Evolutionary conservation across 2,329 filamentous ascomycete genomes (phyloP), one percentile per base, ranked within the genome.

Genomic region (Beauveria caledonica): DNA sequence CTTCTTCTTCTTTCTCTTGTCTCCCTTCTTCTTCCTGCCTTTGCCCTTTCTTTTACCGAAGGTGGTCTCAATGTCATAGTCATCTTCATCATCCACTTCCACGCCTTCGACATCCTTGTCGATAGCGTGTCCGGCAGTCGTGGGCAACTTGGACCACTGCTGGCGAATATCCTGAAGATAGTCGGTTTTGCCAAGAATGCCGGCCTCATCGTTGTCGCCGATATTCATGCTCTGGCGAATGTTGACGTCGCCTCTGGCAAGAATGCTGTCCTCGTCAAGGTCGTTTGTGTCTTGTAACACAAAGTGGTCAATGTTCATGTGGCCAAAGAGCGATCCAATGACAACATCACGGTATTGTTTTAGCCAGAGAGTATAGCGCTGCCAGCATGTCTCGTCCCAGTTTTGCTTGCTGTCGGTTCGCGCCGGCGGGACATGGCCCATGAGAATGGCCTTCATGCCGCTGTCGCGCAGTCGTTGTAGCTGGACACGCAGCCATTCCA

Each of bases 261-360:
- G 78, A 74, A 27, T 77, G 74, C 52, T 46, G 40, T 46, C 58
- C 49, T 91, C 80, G 63, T 89, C 80, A 58, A 97, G 80, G 1
- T 96, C 83, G 45, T 88, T 80, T 61, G 86, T 90, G 71, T 97
- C 93, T 67, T 96, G 90, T 17, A 99, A 77, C 69, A 97, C 83
- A 73, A 99, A 99, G 72, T 99, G 94, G 68, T 99, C 94, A 65
- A 97, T 89, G 69, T 99, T 99, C 94, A 99, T 97, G 71, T 99
- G 94, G 1, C 93, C 94, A 69, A 89, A 99, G 6, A 96, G 70
- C 27, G 85, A 86, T 13, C 84, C 86, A 21, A 92, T 81, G 21
- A 99, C 81, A 42, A 99, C 87, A 71, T 99, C 94, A 39, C 94
- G 88, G 73, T 92, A 99, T 72, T 95, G 91, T 66, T 86, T 83